Conservation (phyloP, 2,329 filamentous ascomycete species). For the Tympanopsis confertula region DNA sequence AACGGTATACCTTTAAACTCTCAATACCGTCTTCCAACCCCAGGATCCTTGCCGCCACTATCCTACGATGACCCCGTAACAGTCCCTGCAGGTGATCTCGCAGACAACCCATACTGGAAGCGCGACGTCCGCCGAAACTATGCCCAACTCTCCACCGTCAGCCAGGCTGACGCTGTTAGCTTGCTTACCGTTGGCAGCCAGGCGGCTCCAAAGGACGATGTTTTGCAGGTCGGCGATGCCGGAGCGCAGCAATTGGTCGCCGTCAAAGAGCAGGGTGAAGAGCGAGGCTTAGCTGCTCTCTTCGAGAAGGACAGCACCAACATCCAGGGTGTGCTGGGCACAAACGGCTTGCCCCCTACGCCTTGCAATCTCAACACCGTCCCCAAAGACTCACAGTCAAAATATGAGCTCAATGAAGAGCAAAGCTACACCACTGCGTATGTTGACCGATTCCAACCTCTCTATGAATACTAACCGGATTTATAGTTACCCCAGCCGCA, state of each 20-base stretch:
- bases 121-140: constrained; percentile 77
- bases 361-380: constrained; percentile 32
- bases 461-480: not conserved
- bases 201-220: constrained; percentile 66
- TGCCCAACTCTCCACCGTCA: constrained; percentile 67
- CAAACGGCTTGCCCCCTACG: constrained; percentile 46
- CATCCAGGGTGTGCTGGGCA: constrained; percentile 37
- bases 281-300: constrained; percentile 40
- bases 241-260: constrained; percentile 41
- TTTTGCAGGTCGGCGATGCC: constrained; percentile 56
- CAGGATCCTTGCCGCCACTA: constrained; percentile 58
- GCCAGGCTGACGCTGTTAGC: constrained; percentile 74
- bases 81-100: constrained; percentile 72
- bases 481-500: not conserved
- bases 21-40: constrained; percentile 79
- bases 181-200: constrained; percentile 78
- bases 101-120: constrained; percentile 94
- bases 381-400: constrained; percentile 19
- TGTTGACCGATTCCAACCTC: constrained; percentile 8
- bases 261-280: constrained; percentile 45
- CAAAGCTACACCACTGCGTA: constrained; percentile 39
- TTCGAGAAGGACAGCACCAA: constrained; percentile 43
- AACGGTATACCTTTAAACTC: constrained; percentile 88
- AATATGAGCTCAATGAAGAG: constrained; percentile 33
- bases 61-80: constrained; percentile 75